phyloP scores from a whole-genome alignment of 139 green algal species.

The Trebouxia sp. region DNA sequence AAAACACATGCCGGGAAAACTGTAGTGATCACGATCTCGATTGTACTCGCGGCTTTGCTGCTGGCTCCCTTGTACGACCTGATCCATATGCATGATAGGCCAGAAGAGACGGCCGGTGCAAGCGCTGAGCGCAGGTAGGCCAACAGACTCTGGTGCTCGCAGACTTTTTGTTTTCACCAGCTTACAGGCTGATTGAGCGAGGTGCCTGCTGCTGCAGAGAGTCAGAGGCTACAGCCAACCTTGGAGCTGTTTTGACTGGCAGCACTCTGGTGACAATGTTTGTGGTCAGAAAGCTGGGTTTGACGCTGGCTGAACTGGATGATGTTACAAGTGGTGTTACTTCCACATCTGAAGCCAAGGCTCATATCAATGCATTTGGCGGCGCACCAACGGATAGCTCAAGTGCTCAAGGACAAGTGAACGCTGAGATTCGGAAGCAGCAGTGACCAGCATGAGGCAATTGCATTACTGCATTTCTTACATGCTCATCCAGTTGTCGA shows the following conservation, averaged over 20 bases:
- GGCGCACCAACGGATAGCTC: not conserved
- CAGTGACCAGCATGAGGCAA: not conserved
- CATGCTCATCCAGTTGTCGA: too few relatives aligned
- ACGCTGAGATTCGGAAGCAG: too few relatives aligned
- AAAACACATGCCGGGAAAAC: conserved; percentile 15
- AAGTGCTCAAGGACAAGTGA: too few relatives aligned
- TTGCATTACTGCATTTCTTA: too few relatives aligned
- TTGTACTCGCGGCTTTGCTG: not conserved
- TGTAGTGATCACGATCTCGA: conserved; percentile 7
- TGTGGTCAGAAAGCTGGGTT: conserved; percentile 22
- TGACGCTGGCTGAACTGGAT: conserved; percentile 24
- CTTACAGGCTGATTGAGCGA: not conserved
- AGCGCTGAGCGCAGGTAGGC: not conserved
- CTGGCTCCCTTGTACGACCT: conserved; percentile 17
- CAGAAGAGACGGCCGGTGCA: conserved; percentile 15
- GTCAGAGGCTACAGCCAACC: conserved; percentile 25
- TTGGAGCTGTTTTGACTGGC: conserved; percentile 16
- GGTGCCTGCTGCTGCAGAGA: not conserved
- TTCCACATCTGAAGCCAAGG: not conserved
- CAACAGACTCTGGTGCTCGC: not conserved
- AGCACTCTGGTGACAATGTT: conserved; percentile 22
- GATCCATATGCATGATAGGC: conserved; percentile 18
- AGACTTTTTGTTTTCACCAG: not conserved
- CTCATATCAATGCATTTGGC: conserved; percentile 8
- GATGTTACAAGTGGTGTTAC: conserved; percentile 7